A percentile compares a stretch with the other conserved stretches of the same genome.
Evolutionary conservation across 176 grass and related monocot species (phyloP).

Genomic region (Rhynchospora tenuis): DNA sequence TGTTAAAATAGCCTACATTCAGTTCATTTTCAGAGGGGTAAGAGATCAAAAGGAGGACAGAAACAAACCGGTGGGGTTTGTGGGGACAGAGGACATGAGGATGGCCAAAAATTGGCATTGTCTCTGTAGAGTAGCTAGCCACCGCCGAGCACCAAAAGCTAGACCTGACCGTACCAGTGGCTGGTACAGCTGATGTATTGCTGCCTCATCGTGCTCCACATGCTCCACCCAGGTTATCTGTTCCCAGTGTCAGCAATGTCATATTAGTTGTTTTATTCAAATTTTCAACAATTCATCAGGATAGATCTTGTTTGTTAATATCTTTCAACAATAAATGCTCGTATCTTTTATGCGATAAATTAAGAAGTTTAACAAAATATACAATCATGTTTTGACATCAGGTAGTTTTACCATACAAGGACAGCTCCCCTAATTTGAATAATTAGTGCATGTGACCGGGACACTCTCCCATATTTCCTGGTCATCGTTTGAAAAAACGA

Average conservation of each 20-base stretch:
- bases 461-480: background rate
- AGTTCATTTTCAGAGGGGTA: background rate
- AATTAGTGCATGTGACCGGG: background rate
- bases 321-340: background rate
- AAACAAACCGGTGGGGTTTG: conserved; percentile 37
- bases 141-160: conserved; percentile 67
- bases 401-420: background rate
- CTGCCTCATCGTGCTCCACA: conserved; percentile 74
- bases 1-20: background rate
- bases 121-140: conserved; percentile 76
- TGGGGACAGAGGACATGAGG: conserved; percentile 51
- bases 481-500: background rate
- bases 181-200: conserved; percentile 66
- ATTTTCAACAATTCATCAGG: background rate
- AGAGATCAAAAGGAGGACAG: background rate
- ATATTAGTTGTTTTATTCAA: background rate
- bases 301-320: background rate
- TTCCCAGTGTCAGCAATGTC: background rate
- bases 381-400: background rate
- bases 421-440: background rate
- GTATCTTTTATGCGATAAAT: background rate
- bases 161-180: conserved; percentile 61
- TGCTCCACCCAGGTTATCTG: conserved; percentile 99
- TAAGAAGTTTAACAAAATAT: background rate
- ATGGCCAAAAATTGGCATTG: conserved; percentile 74